These are phyloP conservation scores for Schizosaccharomyces osmophilus DNA, from an alignment of 805 yeast species.

Conservation along the genomic window DNA sequence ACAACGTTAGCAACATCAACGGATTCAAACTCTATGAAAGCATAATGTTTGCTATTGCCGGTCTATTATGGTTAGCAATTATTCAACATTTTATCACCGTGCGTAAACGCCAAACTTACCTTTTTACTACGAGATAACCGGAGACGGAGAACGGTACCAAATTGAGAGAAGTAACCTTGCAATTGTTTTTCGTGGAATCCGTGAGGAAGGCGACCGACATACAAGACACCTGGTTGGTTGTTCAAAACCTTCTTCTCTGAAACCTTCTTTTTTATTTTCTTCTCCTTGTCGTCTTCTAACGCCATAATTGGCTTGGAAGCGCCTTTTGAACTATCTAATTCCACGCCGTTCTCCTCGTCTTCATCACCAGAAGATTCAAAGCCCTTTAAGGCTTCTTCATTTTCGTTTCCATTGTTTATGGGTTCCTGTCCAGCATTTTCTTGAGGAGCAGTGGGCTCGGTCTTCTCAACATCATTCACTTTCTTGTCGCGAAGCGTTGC, in stretches of 20 bases:
- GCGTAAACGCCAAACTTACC: not conserved
- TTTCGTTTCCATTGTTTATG: not conserved
- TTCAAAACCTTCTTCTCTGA: not conserved
- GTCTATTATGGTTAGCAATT: constrained; percentile 16
- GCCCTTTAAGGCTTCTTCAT: not conserved
- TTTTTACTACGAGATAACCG: constrained; percentile 71
- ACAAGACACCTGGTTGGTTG: constrained; percentile 40
- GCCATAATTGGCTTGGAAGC: not conserved
- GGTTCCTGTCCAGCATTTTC: not conserved
- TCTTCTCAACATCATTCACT: not conserved
- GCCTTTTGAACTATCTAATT: not conserved
- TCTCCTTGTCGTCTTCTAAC: not conserved
- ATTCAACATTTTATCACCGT: not conserved
- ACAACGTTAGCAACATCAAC: constrained; percentile 65
- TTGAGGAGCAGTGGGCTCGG: not conserved
- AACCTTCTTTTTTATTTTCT: not conserved
- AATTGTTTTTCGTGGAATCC: constrained; percentile 62
- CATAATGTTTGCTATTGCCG: constrained; percentile 79
- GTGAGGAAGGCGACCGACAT: constrained; percentile 77
- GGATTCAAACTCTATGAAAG: constrained; percentile 60
- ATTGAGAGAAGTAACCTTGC: constrained; percentile 64
- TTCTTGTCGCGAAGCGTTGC: not conserved
- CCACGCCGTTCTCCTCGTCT: not conserved
- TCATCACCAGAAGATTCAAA: constrained; percentile 1
- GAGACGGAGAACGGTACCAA: constrained; percentile 60